These are phyloP conservation scores for Blumeriella jaapii DNA, from an alignment of 2,329 filamentous ascomycete genomes.

Conservation along the genomic window DNA sequence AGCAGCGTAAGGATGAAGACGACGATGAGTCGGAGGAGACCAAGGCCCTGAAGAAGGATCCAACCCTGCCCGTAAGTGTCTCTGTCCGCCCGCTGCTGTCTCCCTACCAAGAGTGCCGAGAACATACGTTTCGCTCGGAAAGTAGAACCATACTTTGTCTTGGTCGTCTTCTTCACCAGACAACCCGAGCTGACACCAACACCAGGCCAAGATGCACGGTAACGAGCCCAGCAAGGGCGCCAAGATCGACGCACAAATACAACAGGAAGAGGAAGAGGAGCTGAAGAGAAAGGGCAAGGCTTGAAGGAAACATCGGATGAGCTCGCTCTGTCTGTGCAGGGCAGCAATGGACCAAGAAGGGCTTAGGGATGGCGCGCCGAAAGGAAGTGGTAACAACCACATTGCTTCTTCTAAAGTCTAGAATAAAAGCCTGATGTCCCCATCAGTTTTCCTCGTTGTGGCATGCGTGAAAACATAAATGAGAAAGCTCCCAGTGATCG, in stretches of 20 bases:
- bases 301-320: conserved; percentile 16
- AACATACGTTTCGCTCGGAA: no score
- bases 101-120: no score
- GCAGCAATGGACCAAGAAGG: no score
- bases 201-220: conserved; percentile 51
- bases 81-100: neutral
- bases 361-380: no score
- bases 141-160: neutral
- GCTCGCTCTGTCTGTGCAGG: no score
- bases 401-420: no score
- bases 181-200: neutral
- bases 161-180: neutral
- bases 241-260: conserved; percentile 57
- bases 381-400: no score
- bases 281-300: conserved; percentile 47
- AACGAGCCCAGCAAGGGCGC: conserved; percentile 65
- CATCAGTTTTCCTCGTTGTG: no score
- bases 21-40: conserved; percentile 29
- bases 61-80: conserved; percentile 43
- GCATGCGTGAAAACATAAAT: no score
- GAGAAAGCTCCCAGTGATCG: no score
- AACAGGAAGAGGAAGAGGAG: conserved; percentile 55
- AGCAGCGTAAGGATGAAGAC: conserved; percentile 31
- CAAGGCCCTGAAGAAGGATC: conserved; percentile 33
- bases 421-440: no score